Conservation (phyloP, 495 filamentous ascomycete genomes). For the Podospora didyma region DNA sequence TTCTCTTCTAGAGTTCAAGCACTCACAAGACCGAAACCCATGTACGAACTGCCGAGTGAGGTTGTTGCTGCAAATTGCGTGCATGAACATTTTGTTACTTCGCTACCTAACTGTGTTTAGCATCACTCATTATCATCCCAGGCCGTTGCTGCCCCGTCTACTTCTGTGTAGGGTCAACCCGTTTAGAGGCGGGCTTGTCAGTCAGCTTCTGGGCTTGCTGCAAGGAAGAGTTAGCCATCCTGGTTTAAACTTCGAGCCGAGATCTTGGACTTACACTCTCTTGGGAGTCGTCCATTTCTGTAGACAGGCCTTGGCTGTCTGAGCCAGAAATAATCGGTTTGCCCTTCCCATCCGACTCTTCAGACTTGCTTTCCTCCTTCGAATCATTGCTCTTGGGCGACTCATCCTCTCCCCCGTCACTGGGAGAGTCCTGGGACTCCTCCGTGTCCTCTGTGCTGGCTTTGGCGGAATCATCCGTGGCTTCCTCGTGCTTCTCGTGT, state of each 20-base stretch:
- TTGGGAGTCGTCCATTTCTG: conserved; percentile 2
- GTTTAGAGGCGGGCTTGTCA: conserved; percentile 10
- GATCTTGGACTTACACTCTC: conserved; percentile 11
- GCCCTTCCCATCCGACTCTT: conserved; percentile 2
- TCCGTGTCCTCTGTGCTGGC: not conserved
- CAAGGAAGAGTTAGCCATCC: not conserved
- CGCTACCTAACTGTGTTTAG: too few relatives aligned
- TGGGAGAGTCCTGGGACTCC: not conserved
- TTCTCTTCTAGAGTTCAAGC: too few relatives aligned
- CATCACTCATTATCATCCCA: too few relatives aligned
- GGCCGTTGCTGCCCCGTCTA: not conserved
- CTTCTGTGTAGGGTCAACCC: conserved; percentile 10
- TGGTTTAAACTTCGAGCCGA: not conserved
- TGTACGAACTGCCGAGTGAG: not conserved
- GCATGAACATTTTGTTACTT: too few relatives aligned
- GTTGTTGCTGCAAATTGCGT: too few relatives aligned
- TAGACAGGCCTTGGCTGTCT: not conserved
- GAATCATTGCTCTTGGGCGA: conserved; percentile 29
- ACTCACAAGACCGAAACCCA: too few relatives aligned
- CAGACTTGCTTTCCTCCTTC: not conserved
- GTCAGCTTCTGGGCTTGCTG: conserved; percentile 15
- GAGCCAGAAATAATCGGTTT: conserved; percentile 1
- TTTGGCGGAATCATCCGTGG: not conserved
- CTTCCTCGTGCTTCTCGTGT: conserved; percentile 1
- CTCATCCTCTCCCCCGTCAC: not conserved